phyloP scores from a whole-genome alignment of 129 eudicot genomes.

The Kitagawia praeruptora region DNA sequence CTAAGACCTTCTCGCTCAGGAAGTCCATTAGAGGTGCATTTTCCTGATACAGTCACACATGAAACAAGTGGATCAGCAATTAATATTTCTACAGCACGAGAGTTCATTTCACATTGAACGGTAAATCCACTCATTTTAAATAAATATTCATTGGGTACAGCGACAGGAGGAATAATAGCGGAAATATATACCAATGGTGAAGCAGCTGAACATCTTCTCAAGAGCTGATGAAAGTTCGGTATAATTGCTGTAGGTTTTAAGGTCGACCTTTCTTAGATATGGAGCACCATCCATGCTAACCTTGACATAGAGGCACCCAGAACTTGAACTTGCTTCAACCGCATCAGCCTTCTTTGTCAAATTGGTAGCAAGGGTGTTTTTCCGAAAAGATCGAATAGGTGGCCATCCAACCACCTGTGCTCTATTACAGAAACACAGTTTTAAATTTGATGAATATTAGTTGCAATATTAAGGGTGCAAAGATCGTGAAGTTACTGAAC shows the following conservation, averaged over 20 bases:
- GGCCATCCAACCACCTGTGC: constrained; percentile 29
- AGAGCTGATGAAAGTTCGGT: constrained; percentile 16
- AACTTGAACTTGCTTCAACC: neutral
- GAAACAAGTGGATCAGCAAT: neutral
- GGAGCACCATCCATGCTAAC: constrained; percentile 25
- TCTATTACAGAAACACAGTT: constrained; percentile 1
- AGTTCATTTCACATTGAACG: neutral
- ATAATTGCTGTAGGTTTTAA: constrained; percentile 19
- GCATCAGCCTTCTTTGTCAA: neutral
- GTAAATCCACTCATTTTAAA: neutral
- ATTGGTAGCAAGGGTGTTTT: constrained; percentile 13
- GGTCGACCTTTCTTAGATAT: constrained; percentile 19
- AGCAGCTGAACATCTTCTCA: constrained; percentile 23
- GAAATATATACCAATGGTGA: constrained; percentile 15
- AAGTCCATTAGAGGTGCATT: constrained; percentile 4
- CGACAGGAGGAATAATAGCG: neutral
- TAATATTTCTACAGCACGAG: neutral
- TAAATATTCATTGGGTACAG: neutral
- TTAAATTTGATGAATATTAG: neutral
- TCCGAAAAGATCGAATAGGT: constrained; percentile 21
- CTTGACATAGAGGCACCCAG: constrained; percentile 7
- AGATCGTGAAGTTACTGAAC: neutral
- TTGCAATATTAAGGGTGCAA: neutral
- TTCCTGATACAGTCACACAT: neutral
- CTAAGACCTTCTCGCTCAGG: constrained; percentile 3